Base-by-base conservation (phyloP, 371 early-diverging fungal genomes). In the Smittium culicis region DNA sequence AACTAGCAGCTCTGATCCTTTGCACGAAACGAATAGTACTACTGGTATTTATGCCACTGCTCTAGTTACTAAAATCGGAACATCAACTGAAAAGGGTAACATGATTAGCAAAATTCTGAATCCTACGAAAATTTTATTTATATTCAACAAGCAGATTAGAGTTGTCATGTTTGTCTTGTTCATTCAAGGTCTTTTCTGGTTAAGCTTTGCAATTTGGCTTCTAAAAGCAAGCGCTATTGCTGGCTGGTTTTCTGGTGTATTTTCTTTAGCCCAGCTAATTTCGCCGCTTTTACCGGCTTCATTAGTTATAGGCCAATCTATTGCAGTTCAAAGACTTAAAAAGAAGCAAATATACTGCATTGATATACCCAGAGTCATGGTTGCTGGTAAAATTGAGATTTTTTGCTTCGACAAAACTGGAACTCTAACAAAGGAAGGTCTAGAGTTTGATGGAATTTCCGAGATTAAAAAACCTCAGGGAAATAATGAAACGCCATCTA, bases 381-480 rank as follows among this genome's bases (percentile, higher is more conserved):
- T 85, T 79, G 90, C 91, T 33, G 96, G 94, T 60, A 91, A 89
- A 78, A 83, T 92, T 56, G 84, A 88, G 70, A 85, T 91, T 24
- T 88, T 88, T 66, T 90, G 88, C 75, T 93, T 89, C 73, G 94
- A 93, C 77, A 92, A 93, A 78, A 83, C 83, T 5, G 83, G 83
- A 55, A 83, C 83, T 8, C 72, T 83, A 63, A 82, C 82, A 0
- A 79, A 77, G 67, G 82, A 82, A 69, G 82, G 82, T 17, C 79
- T 83, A 1, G 82, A 82, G 64, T 81, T 81, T 68, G 78, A 69
- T 69, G 82, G 80, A 45, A 20, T 45, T 11, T 5, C 20, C 20
- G 45, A 45, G 77, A 11, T 20, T 45, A 20, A 11, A 5, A n/a
- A n/a, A n/a, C n/a, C n/a, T n/a, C 11, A 28, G 5, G 14, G n/a